Base-by-base conservation (phyloP, 2,329 filamentous ascomycete species). In the Fusarium clavum region DNA sequence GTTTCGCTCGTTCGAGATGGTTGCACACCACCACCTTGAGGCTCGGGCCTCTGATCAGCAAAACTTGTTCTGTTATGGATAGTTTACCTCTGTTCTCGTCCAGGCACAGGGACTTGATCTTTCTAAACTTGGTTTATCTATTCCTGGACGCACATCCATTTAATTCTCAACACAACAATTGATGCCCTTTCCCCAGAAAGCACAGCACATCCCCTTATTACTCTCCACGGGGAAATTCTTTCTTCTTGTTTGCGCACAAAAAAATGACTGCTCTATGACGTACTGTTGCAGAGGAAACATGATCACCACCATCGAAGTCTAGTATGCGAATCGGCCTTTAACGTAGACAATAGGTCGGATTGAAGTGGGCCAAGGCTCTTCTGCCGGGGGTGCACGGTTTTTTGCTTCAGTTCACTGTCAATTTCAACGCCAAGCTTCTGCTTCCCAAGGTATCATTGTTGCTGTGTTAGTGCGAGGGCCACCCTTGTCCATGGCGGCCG, bases 1-100 rank as follows among this genome's bases (percentile, higher is more conserved):
- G 22, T 52, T 40, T 38, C 18, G 18, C 18, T 27, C n/a, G 30
- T 41, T 52, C 52, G 29, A 47, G 57, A 53, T 69, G 69, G 69
- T 62, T 69, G 69, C 64, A 45, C 41, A 69, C 60, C 60, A 52
- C 43, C 32, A 52, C 41, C 49, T 29, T 69, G 67, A 69, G 67
- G 67, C 66, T 70, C 65, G 66, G 56, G 51, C 55, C 60, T 67
- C 52, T 43, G 66, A 69, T 69, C 67, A 69, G 44, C 67, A 67
- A 69, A 56, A 66, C 61, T 67, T 70, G 61, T 53, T 57, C 59
- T 40, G 57, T 64, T 72, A 55, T 47, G 69, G 69, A 61, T 72
- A 66, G 66, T 62, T 56, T 71, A 41, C 30, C n/a, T 64, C 63
- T 59, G 57, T 55, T 69, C 53, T 59, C 30, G 47, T 64, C 57